Base-by-base conservation (phyloP, 371 early-diverging fungal species). In the Dichotomocladium elegans region DNA sequence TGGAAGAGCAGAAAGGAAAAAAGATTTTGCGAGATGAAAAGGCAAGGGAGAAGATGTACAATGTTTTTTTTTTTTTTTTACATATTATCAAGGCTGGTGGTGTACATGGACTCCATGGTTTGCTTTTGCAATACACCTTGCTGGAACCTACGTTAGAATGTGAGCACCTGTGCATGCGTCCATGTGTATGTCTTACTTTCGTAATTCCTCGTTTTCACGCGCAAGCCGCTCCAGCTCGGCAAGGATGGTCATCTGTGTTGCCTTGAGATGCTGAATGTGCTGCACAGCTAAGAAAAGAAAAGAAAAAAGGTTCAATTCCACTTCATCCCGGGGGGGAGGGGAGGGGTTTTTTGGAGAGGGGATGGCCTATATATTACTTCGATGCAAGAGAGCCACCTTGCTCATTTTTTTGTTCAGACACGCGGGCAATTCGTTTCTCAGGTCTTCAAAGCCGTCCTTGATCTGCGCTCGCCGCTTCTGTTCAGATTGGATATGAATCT, bases 121-220 rank as follows among this genome's bases (percentile, higher is more conserved):
- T 76, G 76, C 51, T 72, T 76, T 51, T 76, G 76, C 46, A 76
- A 55, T 24, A 72, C 68, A 52, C 59, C 54, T 64, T 72, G 70
- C 52, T 76, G 76, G 54, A 76, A 76, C 45, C 69, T 73, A 56
- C 21, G 4, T n/a, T 6, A 3, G 27, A 7, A 41, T 7, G n/a
- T n/a, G n/a, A n/a, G n/a, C n/a, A n/a, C n/a, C n/a, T n/a, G n/a
- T n/a, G n/a, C n/a, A n/a, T n/a, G n/a, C n/a, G n/a, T n/a, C n/a
- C n/a, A 37, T 37, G 17, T 37, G 37, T 0, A 37, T 37, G 37
- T n/a, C 65, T 53, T 61, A 57, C 62, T 53, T 54, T 26, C 56
- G 40, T 30, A 61, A 56, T 28, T 63, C 62, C 46, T 62, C 66
- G 51, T 66, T 71, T 57, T 67, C 64, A 35, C 44, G 53, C 26